Base-by-base conservation (phyloP, 352 stramenopile species). In the Pythium phragmiticola region DNA sequence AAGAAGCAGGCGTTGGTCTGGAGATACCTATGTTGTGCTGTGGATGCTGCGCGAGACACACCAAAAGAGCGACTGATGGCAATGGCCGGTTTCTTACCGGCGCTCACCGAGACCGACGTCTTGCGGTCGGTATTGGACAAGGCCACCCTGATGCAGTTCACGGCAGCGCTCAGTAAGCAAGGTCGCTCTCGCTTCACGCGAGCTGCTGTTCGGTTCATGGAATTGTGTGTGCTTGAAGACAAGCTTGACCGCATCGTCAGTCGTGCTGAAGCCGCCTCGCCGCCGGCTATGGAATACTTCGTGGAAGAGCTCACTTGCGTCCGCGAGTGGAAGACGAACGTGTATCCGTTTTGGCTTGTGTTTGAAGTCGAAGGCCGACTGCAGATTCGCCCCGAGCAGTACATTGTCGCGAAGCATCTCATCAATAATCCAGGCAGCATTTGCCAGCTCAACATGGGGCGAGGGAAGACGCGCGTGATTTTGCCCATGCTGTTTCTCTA, bases 371-470 rank as follows among this genome's bases (percentile, higher is more conserved):
- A 96, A 75, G 80, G 82, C 5, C 36, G 67, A 17, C 60, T 97
- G 17, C 82, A 93, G 61, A 97, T 96, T 30, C 77, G 86, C 0
- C 80, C 75, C 16, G 83, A 92, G 39, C 87, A 97, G 61, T 92
- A 78, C 53, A 66, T 86, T 2, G 74, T 95, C 30, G 78, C 84
- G 9, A 56, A 76, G 17, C 82, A 95, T 47, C 65, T 97, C 19
- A 84, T 96, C 33, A 45, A 87, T 7, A 68, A 80, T 12, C 76
- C 77, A 14, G 76, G 82, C 28, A 74, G 80, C 3, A 79, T 95
- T 13, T 89, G 83, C 11, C 86, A 97, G 57, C 73, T 97, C 7
- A 95, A 95, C 61, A 96, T 96, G 87, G 89, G 88, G 0, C 68
- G 84, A 30, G 89, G 89, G 13, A 95, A 96, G 70, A 96, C 85